These are phyloP conservation scores for Atkinsonella texensis DNA, from an alignment of 2,329 filamentous ascomycete species.

Conservation along the genomic window DNA sequence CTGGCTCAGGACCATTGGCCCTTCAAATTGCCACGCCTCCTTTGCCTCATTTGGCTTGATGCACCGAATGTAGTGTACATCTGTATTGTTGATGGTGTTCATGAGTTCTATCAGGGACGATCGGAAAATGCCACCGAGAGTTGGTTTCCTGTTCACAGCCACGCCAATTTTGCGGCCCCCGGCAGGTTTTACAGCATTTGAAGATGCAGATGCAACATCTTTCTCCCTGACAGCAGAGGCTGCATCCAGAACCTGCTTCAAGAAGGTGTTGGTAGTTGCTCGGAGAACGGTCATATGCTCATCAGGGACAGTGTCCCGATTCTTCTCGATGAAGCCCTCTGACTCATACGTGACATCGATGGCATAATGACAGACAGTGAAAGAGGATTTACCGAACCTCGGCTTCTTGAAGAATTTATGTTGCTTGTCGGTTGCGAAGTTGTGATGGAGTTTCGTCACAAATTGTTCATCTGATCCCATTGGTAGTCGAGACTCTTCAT, in stretches of 20 bases:
- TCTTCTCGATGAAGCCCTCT: conserved; percentile 98
- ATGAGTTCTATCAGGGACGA: conserved; percentile 96
- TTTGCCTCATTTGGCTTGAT: conserved; percentile 99
- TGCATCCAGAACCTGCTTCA: conserved; percentile 72
- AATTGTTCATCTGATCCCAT: conserved; percentile 98
- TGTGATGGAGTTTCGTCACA: conserved; percentile 89
- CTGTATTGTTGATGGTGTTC: conserved; percentile 93
- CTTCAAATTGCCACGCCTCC: conserved; percentile 94
- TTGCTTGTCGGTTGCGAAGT: conserved; percentile 83
- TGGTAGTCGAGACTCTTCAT: conserved; percentile 90
- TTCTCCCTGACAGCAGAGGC: conserved; percentile 84
- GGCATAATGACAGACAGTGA: conserved; percentile 97
- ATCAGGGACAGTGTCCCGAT: conserved; percentile 94
- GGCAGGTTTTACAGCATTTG: conserved; percentile 65
- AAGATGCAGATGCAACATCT: conserved; percentile 54
- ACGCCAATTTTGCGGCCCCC: conserved; percentile 80
- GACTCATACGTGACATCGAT: conserved; percentile 98
- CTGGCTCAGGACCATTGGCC: conserved; percentile 96
- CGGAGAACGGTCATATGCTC: conserved; percentile 92
- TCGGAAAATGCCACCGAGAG: conserved; percentile 96
- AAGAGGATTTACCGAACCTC: conserved; percentile 90
- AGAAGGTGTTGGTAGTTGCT: conserved; percentile 72
- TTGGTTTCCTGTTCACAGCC: conserved; percentile 90
- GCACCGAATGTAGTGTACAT: conserved; percentile 97
- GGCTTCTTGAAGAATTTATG: conserved; percentile 98